Conservation (phyloP, 2,329 filamentous ascomycete genomes). For the Colletotrichum sp. region DNA sequence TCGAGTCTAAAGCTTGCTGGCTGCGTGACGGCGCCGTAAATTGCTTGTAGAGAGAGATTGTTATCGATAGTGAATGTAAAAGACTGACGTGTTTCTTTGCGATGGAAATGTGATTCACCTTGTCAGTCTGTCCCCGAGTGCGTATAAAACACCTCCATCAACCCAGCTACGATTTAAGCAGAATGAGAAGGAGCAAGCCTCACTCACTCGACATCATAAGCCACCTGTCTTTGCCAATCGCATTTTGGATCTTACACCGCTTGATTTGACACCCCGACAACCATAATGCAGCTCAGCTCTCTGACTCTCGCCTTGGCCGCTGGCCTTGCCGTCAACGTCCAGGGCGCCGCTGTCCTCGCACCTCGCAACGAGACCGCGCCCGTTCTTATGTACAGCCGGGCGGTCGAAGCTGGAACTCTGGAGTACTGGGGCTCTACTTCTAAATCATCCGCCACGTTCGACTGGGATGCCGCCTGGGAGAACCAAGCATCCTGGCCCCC, state of each 20-base stretch:
- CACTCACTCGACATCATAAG: background rate
- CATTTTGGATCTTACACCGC: background rate
- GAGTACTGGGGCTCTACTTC: background rate
- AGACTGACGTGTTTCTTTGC: fast-evolving
- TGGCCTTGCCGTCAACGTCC: background rate
- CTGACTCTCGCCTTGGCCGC: background rate
- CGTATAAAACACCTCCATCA: background rate
- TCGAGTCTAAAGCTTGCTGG: background rate
- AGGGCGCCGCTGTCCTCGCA: background rate
- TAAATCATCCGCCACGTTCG: background rate
- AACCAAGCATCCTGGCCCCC: background rate
- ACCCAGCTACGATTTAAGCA: background rate
- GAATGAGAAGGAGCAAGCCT: background rate
- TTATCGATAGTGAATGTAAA: background rate
- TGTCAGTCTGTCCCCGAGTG: background rate
- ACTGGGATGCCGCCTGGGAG: background rate
- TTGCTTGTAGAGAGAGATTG: background rate
- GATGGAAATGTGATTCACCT: background rate
- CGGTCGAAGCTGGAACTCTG: background rate
- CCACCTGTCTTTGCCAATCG: background rate
- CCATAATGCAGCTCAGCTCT: background rate
- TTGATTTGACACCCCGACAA: background rate
- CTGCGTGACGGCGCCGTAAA: background rate
- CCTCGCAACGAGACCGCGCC: background rate
- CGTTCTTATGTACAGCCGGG: background rate